Evolutionary conservation across 768 basidiomycete genomes (phyloP), one percentile per base, ranked within the genome.

Genomic region (Lentinula sp.): DNA sequence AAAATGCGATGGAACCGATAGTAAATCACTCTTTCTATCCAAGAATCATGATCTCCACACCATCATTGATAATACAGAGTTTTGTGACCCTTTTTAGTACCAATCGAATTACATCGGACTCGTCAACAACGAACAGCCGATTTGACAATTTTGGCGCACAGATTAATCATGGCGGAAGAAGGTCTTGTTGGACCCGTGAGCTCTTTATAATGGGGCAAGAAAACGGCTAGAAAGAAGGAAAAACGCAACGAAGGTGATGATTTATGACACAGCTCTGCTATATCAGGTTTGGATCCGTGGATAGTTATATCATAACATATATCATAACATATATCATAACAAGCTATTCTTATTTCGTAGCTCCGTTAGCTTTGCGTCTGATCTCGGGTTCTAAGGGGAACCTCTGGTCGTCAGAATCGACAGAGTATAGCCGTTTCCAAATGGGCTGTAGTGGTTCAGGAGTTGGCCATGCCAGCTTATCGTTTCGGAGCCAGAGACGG

Each of bases 381-480:
- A 79, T 76, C 63, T 76, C 77, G 23, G 79, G 78, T 23, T 78
- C 77, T 53, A 78, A 53, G 5, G 77, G 74, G 67, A 80, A 79
- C 5, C 74, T 66, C 63, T 80, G 79, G 28, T 74, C 74, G n/a
- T 79, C 75, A 1, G 78, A 74, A 10, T 62, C 59, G 4, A 73
- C 66, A 28, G 75, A 76, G 65, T 78, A 79, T 57, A 80, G 65
- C 50, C 69, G 67, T 53, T 69, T 63, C 77, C 77, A 79, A 28
- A 69, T 73, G 37, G 69, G 67, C 54, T 76, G 67, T 58, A 81
- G 63, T 10, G 72, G 69, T 35, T 71, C 69, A 13, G 78, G 79
- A 2, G 75, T 77, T 60, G 69, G 72, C 78, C 79, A 81, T 31
- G 78, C 78, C 57, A 79, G 61, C 63, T 78, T 75, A 43, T 79